Conservation (phyloP, 306 rosid species). For the barrel medic (Medicago truncatula) region MtrunA17r5.0-ANR NC_053046.1:30755001-30755500, state of each 20-base stretch:
- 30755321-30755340: slow-evolving; percentile 5
- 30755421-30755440: slow-evolving; percentile 29
- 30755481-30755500: slow-evolving; percentile 40
- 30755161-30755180: neutral
- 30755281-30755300: slow-evolving; percentile 28
- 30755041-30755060: slow-evolving; percentile 19
- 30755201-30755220: neutral
- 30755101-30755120: slow-evolving; percentile 5
- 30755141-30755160: neutral
- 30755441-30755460: slow-evolving; percentile 20
- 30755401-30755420: neutral
- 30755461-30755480: neutral
- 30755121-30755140: neutral
- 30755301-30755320: slow-evolving; percentile 3
- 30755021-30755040: neutral
- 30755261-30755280: slow-evolving; percentile 6
- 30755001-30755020: slow-evolving; percentile 3
- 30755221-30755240: slow-evolving; percentile 9
- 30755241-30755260: neutral
- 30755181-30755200: slow-evolving; percentile 20
- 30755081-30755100: slow-evolving; percentile 14
- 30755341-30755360: neutral
- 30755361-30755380: slow-evolving; percentile 4
- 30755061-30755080: slow-evolving; percentile 14
- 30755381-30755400: neutral